Percentiles rank a stretch among this genome's conserved stretches.
These are phyloP conservation scores for Lepraria neglecta DNA, from an alignment of 495 filamentous ascomycete genomes.

Conservation along the genomic window DNA sequence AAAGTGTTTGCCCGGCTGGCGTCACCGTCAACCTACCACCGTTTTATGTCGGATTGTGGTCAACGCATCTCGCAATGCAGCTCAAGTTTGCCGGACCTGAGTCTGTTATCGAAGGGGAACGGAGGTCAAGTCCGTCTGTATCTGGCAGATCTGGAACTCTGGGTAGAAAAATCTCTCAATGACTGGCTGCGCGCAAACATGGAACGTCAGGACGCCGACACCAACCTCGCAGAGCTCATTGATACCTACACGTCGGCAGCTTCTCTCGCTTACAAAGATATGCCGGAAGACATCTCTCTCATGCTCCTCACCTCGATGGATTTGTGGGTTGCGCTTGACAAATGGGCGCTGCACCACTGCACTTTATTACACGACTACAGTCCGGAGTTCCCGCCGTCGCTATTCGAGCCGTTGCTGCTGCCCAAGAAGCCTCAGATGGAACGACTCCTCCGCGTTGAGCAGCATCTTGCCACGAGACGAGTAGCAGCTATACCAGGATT, in stretches of 20 bases:
- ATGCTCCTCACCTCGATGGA: slow-evolving; percentile 58
- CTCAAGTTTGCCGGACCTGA: slow-evolving; percentile 10
- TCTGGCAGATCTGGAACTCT: slow-evolving; percentile 24
- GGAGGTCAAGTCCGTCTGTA: not conserved
- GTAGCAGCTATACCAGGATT: slow-evolving; percentile 19
- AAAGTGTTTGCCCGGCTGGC: not conserved
- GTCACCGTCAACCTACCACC: not conserved
- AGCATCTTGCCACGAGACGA: slow-evolving; percentile 40
- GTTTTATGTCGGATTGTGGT: slow-evolving; percentile 9
- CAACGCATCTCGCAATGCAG: not conserved
- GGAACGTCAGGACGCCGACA: slow-evolving; percentile 27
- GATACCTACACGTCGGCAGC: slow-evolving; percentile 33
- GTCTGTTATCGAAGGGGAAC: not conserved
- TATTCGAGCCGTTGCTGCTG: slow-evolving; percentile 47
- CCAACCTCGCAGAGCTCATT: slow-evolving; percentile 30
- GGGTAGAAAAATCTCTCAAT: slow-evolving; percentile 37
- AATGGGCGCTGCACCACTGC: slow-evolving; percentile 33
- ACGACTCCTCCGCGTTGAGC: slow-evolving; percentile 44
- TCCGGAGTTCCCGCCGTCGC: slow-evolving; percentile 36
- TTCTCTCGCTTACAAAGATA: slow-evolving; percentile 32
- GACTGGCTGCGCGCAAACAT: slow-evolving; percentile 36
- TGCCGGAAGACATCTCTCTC: slow-evolving; percentile 48
- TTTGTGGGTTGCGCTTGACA: slow-evolving; percentile 58
- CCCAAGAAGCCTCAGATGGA: slow-evolving; percentile 44
- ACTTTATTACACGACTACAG: slow-evolving; percentile 37